Conservation (phyloP, 1,284 basidiomycete species). For the Macrocystidia cucumis region DNA sequence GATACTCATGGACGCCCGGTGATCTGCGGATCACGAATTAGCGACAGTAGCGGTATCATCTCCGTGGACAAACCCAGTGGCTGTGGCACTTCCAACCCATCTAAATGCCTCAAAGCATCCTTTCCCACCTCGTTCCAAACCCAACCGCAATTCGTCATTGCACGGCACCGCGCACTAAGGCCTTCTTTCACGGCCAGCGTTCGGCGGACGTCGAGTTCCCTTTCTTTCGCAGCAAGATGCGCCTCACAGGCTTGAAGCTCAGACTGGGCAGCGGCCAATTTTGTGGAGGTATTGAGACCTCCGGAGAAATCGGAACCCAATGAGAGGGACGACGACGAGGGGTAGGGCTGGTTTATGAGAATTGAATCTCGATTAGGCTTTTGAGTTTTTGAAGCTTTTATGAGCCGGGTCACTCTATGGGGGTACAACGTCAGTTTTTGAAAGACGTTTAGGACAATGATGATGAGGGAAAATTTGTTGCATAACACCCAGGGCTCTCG, state of each 20-base stretch:
- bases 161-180: slow-evolving; percentile 49
- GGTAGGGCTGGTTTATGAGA: slow-evolving; percentile 22
- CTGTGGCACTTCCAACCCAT: slow-evolving; percentile 14
- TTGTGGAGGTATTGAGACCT: slow-evolving; percentile 31
- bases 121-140: slow-evolving; percentile 60
- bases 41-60: too few species aligned
- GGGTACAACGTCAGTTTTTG: slow-evolving; percentile 1
- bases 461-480: background rate
- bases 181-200: slow-evolving; percentile 49
- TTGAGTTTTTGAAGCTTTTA: slow-evolving; percentile 61
- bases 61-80: background rate
- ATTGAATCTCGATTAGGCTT: slow-evolving; percentile 41
- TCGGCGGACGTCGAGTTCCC: slow-evolving; percentile 46
- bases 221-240: slow-evolving; percentile 60
- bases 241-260: slow-evolving; percentile 74
- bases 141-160: slow-evolving; percentile 60
- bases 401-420: slow-evolving; percentile 66
- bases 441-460: too few species aligned
- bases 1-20: too few species aligned
- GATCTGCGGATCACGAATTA: too few species aligned
- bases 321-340: slow-evolving; percentile 24
- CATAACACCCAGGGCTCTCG: too few species aligned
- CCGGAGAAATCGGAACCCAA: slow-evolving; percentile 21
- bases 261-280: slow-evolving; percentile 58
- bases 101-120: slow-evolving; percentile 31